Evolutionary conservation across 1,284 basidiomycete species (phyloP).

Genomic region (Rhizoctonia solani): DNA sequence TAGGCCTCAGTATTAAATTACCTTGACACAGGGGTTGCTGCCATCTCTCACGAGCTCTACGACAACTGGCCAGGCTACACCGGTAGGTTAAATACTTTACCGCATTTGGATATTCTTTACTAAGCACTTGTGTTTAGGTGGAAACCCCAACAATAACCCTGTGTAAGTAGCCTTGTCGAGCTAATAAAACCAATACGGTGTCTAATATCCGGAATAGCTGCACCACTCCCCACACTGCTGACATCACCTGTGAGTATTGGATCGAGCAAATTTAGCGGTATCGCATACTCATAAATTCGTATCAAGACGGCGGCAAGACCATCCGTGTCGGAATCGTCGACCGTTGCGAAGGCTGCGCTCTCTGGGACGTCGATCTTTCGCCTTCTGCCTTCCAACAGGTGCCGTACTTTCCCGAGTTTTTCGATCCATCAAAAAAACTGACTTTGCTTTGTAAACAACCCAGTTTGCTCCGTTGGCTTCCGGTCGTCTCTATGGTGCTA

Average conservation of each 20-base stretch:
- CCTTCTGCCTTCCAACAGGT: constrained; percentile 28
- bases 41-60: constrained; percentile 30
- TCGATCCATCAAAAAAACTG: too few relatives aligned
- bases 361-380: constrained; percentile 22
- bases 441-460: too few relatives aligned
- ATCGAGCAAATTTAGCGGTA: background rate
- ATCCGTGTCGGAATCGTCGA: constrained; percentile 13
- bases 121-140: background rate
- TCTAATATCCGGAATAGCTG: background rate
- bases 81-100: background rate
- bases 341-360: constrained; percentile 28
- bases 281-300: background rate
- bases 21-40: constrained; percentile 14
- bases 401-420: too few relatives aligned
- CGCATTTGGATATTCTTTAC: background rate
- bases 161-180: constrained; percentile 10
- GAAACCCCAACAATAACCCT: constrained; percentile 33
- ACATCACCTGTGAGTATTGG: constrained; percentile 12
- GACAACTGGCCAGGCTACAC: constrained; percentile 31
- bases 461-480: constrained; percentile 23
- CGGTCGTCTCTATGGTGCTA: constrained; percentile 23
- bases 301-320: constrained; percentile 14
- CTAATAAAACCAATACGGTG: too few relatives aligned
- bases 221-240: background rate
- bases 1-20: background rate